Evolutionary conservation across 768 basidiomycete species (phyloP), one percentile per base, ranked within the genome.

Genomic region (Lactarius hatsudake): DNA sequence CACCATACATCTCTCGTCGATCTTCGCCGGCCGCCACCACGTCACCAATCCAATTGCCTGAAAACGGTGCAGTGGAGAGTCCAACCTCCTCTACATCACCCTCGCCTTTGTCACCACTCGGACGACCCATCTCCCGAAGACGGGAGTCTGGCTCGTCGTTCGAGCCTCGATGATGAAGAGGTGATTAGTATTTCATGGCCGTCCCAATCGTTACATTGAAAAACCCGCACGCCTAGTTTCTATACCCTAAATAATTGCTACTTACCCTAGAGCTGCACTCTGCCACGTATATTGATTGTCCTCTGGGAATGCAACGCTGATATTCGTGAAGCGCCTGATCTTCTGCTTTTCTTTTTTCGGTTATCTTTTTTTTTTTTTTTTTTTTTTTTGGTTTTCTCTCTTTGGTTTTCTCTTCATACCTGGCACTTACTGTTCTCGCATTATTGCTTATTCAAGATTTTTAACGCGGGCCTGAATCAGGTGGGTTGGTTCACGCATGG

Each of bases 1-100:
- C 81, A n/a, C 84, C 86, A 12, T 90, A 90, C 69, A 75, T 89
- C 28, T 80, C 85, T 1, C 85, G 88, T 3, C 77, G 80, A 40
- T 80, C 85, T 34, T 85, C 86, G 1, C 81, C 83, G 1, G 80
- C 82, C 8, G 64, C 68, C 38, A 15, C 57, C 48, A 28, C 61
- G 3, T 48, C 62, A 28, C 53, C 58, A 12, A 67, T 17, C 28
- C 66, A 59, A 28, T 7, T 30, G 18, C 9, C 59, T 13, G 59
- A 59, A 13, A 28, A 43, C 42, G 23, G 51, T n/a, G 26, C 42
- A 8, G 8, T 28, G 2, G 53, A 64, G 53, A 67, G 62, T 18
- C 62, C 66, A 13, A 64, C 15, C 42, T 55, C 51, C 34, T 15
- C 53, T 23, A 60, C 9, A 30, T 38, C 40, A 26, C n/a, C 53